Conservation (phyloP, 768 basidiomycete species). For the Lactifluus pinguis region DNA sequence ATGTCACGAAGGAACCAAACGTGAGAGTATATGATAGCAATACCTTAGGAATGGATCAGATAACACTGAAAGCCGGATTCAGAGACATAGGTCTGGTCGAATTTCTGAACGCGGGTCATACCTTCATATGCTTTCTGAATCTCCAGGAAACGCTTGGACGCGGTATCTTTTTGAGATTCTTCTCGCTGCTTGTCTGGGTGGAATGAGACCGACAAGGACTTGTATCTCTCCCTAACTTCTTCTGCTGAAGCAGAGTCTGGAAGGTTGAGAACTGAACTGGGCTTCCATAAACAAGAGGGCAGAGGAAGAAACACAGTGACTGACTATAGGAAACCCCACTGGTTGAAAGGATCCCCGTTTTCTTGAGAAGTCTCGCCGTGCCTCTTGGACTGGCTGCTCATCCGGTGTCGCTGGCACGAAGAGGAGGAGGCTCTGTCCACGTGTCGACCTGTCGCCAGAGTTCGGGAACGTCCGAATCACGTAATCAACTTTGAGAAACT, state of each 20-base stretch:
- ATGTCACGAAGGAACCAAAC: background rate
- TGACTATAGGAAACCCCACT: conserved; percentile 19
- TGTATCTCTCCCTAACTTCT: conserved; percentile 70
- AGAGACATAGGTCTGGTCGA: background rate
- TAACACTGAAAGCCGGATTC: conserved; percentile 11
- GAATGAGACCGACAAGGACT: conserved; percentile 62
- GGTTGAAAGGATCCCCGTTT: conserved; percentile 9
- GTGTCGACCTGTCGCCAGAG: background rate
- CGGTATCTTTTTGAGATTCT: conserved; percentile 44
- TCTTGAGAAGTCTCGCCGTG: background rate
- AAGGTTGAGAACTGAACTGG: conserved; percentile 63
- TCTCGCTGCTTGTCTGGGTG: conserved; percentile 80
- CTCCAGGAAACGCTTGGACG: conserved; percentile 60
- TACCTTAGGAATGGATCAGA: conserved; percentile 21
- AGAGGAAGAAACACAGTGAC: background rate
- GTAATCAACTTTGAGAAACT: background rate
- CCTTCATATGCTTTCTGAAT: conserved; percentile 82
- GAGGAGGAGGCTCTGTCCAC: background rate
- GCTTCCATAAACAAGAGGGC: background rate
- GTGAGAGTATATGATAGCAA: conserved; percentile 20
- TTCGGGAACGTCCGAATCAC: conserved; percentile 9
- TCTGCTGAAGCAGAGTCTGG: conserved; percentile 49
- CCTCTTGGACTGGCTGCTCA: conserved; percentile 13
- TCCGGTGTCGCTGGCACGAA: background rate
- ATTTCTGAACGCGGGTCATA: conserved; percentile 22